phyloP scores from a whole-genome alignment of 2,329 filamentous ascomycete genomes.

The Hypocreales sp. region DNA sequence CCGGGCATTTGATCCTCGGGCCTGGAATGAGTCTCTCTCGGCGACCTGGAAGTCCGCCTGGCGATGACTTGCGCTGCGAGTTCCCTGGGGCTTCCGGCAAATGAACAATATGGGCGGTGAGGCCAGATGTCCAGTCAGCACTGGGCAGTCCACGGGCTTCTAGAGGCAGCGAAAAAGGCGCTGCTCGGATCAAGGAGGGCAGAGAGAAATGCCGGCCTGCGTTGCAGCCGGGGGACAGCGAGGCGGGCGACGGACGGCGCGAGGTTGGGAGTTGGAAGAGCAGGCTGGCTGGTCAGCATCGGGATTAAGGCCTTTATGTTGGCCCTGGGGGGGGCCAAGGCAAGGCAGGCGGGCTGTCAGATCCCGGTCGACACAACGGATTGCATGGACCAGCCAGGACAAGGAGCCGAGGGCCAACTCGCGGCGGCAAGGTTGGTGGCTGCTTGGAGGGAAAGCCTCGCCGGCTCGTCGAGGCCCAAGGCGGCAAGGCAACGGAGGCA shows the following conservation, averaged over 20 bases:
- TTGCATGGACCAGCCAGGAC: conserved; percentile 2
- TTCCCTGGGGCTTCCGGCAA: too few species aligned
- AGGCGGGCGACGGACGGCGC: conserved; percentile 1
- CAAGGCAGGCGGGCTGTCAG: conserved; percentile 1
- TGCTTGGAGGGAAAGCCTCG: not conserved
- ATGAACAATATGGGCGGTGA: too few species aligned
- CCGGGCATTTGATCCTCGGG: conserved; percentile 4
- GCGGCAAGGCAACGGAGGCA: too few species aligned
- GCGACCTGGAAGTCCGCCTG: too few species aligned
- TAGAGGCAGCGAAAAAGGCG: too few species aligned
- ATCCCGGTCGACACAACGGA: conserved; percentile 1
- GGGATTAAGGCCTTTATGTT: conserved; percentile 3
- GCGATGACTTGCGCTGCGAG: too few species aligned
- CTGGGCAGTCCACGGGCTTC: too few species aligned
- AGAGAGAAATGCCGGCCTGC: too few species aligned
- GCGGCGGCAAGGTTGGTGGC: not conserved
- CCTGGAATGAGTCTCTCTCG: conserved; percentile 1
- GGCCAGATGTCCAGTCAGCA: too few species aligned
- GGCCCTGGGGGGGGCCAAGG: too few species aligned
- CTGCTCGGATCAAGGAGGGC: not conserved
- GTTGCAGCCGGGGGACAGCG: too few species aligned
- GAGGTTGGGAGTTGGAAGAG: not conserved
- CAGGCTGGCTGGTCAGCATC: conserved; percentile 1
- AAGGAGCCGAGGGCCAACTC: not conserved
- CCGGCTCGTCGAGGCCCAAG: too few species aligned